A percentile compares a stretch with the other conserved stretches of the same genome.
Conservation (phyloP, 176 grass and related monocot genomes). For the Oryza coarctata region DNA sequence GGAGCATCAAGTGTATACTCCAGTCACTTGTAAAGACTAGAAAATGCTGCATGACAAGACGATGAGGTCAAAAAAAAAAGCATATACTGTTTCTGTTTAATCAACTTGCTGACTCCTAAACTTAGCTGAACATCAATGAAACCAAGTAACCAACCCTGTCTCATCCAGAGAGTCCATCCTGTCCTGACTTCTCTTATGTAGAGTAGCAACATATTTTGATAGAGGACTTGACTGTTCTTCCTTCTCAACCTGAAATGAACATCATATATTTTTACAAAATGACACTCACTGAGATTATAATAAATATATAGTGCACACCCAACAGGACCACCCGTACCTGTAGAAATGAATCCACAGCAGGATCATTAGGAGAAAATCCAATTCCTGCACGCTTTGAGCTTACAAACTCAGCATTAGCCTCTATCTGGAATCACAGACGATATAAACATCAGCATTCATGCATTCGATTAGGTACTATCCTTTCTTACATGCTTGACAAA, state of each 20-base stretch:
- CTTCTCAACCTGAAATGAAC: slow-evolving; percentile 70
- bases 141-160: slow-evolving; percentile 51
- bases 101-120: not conserved
- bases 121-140: not conserved
- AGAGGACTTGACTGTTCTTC: slow-evolving; percentile 66
- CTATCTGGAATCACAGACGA: slow-evolving; percentile 53
- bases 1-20: not conserved
- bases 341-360: slow-evolving; percentile 70
- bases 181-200: slow-evolving; percentile 63
- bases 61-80: not conserved
- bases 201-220: slow-evolving; percentile 63
- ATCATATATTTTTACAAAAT: slow-evolving; percentile 14
- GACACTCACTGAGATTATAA: slow-evolving; percentile 18
- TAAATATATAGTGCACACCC: slow-evolving; percentile 5
- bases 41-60: not conserved
- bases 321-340: slow-evolving; percentile 39
- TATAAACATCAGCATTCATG: slow-evolving; percentile 19
- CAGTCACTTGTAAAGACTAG: not conserved
- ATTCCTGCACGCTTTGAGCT: slow-evolving; percentile 57
- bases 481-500: slow-evolving; percentile 32
- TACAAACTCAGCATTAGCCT: slow-evolving; percentile 68
- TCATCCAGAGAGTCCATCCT: slow-evolving; percentile 69
- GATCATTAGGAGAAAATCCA: slow-evolving; percentile 73
- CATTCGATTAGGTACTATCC: slow-evolving; percentile 6
- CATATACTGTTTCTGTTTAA: not conserved